Percentiles rank a stretch among this genome's conserved stretches.
phyloP scores from a whole-genome alignment of 2,329 filamentous ascomycete species.

The Exserohilum turcica region DNA sequence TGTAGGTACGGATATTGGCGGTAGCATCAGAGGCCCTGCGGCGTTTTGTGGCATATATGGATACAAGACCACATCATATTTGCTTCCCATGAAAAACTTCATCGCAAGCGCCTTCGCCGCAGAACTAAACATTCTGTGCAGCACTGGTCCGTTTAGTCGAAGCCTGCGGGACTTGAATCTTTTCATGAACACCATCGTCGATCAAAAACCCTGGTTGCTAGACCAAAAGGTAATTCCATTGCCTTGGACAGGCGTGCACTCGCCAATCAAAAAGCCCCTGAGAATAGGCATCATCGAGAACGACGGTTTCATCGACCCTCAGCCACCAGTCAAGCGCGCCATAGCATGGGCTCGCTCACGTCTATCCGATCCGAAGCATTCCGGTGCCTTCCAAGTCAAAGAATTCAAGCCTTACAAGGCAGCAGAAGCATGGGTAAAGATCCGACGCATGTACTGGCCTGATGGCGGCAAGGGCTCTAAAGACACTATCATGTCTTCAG shows the following conservation, averaged over 20 bases:
- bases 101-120: constrained; percentile 12
- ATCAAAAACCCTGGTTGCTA: constrained; percentile 18
- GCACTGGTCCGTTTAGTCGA: constrained; percentile 24
- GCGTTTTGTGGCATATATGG: constrained; percentile 35
- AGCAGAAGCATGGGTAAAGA: constrained; percentile 37
- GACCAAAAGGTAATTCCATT: constrained; percentile 25
- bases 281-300: constrained; percentile 53
- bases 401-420: constrained; percentile 42
- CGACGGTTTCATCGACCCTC: constrained; percentile 48
- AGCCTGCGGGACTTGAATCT: constrained; percentile 23
- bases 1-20: constrained; percentile 35
- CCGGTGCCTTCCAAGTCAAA: constrained; percentile 40
- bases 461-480: constrained; percentile 48
- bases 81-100: constrained; percentile 19
- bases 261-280: constrained; percentile 25
- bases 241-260: constrained; percentile 26
- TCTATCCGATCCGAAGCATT: constrained; percentile 12
- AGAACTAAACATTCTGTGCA: constrained; percentile 24
- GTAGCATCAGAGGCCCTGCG: constrained; percentile 28
- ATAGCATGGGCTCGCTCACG: constrained; percentile 42
- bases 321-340: constrained; percentile 48
- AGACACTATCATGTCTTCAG: constrained; percentile 43
- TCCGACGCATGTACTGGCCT: constrained; percentile 55
- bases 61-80: constrained; percentile 31
- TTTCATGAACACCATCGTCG: constrained; percentile 19